Evolutionary conservation across 2,329 filamentous ascomycete species (phyloP), one percentile per base, ranked within the genome.

Genomic region (Aspergillus floridensis): DNA sequence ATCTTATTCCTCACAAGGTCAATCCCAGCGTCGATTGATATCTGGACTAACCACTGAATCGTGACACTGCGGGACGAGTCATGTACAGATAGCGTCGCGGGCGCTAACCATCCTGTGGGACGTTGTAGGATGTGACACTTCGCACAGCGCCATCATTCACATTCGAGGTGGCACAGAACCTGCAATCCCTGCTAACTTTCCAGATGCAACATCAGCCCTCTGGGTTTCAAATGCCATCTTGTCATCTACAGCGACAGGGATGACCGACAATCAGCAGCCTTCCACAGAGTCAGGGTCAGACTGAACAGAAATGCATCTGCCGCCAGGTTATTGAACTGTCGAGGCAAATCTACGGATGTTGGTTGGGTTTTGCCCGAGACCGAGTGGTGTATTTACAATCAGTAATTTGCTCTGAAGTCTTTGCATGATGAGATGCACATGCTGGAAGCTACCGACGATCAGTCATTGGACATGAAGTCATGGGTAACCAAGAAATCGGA

Each of bases 381-480:
- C 8, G 26, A 8, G 26, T 29, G 7, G 26, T 29, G 26, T 3
- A 29, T 29, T 29, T 29, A 29, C 26, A 10, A 29, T 35, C 32
- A 16, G 10, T 12, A 35, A 12, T 35, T 16, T 35, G 32, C 11
- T 16, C 12, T 8, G 38, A 5, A 19, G 38, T 8, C 14, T 19
- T 19, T 44, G 38, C 38, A 35, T n/a, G 52, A 10, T 35, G 11
- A 31, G 32, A 16, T 21, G 26, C 47, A 29, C 48, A 29, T 49
- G 21, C n/a, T 35, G 14, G 16, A 24, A 38, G 26, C 14, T 32
- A 35, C 26, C 29, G 44, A 22, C 16, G 24, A 54, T n/a, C 51
- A 44, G 21, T 22, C 22, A 26, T 5, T 41, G 41, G 14, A 49
- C 14, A 55, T 55, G 53, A 55, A 31, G 53, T 55, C 53, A 55